Evolutionary conservation across 2,329 filamentous ascomycete genomes (phyloP).

Genomic region (Didymella pomorum): DNA sequence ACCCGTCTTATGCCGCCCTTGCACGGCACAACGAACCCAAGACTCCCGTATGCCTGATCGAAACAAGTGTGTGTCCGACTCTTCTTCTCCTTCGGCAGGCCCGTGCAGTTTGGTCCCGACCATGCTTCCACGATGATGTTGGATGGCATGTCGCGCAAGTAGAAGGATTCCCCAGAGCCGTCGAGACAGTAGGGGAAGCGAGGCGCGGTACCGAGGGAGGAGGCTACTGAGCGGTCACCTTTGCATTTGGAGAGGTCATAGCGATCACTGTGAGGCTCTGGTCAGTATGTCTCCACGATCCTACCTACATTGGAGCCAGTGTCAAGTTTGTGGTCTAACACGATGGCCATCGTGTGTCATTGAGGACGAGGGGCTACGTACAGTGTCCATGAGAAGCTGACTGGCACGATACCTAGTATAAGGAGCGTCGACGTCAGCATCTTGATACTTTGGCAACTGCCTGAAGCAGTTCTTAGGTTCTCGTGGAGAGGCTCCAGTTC

Average conservation of each 20-base stretch:
- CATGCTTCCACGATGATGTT: not conserved
- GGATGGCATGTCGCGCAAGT: slow-evolving; percentile 3
- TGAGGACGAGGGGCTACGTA: not conserved
- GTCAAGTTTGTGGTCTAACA: no score
- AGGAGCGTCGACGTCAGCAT: no score
- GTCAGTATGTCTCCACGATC: not conserved
- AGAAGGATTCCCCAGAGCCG: not conserved
- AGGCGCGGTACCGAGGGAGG: slow-evolving; percentile 1
- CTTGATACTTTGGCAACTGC: no score
- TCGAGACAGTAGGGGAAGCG: not conserved
- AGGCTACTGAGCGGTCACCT: not conserved
- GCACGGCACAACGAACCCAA: not conserved
- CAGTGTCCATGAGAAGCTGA: not conserved
- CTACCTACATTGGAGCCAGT: no score
- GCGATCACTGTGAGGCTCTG: not conserved
- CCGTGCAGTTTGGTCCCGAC: slow-evolving; percentile 1
- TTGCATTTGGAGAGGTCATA: not conserved
- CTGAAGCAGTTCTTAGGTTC: no score
- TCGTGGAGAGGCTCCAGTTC: no score
- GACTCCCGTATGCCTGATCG: not conserved
- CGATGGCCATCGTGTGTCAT: not conserved
- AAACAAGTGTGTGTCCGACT: slow-evolving; percentile 4
- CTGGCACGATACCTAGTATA: not conserved
- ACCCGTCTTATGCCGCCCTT: not conserved
- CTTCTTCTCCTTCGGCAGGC: not conserved